These are phyloP conservation scores for Triticum dicoccoides DNA, from an alignment of 176 grass and related monocot species.

Conservation along the genomic window DNA sequence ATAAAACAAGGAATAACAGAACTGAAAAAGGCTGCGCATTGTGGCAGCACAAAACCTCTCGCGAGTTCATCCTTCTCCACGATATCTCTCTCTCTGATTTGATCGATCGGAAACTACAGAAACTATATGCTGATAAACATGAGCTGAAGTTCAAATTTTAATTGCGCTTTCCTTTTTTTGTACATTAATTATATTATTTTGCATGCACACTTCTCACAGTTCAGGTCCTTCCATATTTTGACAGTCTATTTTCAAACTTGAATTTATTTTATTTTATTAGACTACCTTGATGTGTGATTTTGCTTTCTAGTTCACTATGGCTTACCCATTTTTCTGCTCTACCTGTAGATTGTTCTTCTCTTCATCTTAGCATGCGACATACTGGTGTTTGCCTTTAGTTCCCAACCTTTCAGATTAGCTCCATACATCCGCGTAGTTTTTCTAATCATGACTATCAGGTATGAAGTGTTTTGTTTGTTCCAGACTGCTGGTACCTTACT, in stretches of 20 bases:
- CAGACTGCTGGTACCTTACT: conserved; percentile 28
- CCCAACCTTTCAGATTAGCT: conserved; percentile 79
- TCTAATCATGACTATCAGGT: conserved; percentile 84
- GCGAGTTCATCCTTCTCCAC: too few species aligned
- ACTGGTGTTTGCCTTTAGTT: conserved; percentile 56
- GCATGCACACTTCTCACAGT: not conserved
- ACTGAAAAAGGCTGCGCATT: too few species aligned
- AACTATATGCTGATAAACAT: not conserved
- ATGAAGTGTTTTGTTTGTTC: conserved; percentile 30
- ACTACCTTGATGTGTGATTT: conserved; percentile 1
- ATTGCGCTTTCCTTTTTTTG: not conserved
- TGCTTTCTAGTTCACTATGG: not conserved
- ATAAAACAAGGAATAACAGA: too few species aligned
- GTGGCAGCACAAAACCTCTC: too few species aligned
- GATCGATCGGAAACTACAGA: too few species aligned
- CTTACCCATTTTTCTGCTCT: conserved; percentile 34
- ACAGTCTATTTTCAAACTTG: not conserved
- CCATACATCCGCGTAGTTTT: conserved; percentile 86
- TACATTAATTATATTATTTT: conserved; percentile 20
- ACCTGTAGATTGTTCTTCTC: conserved; percentile 78
- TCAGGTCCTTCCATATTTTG: conserved; percentile 9
- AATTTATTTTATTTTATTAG: not conserved
- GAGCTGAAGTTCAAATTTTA: not conserved
- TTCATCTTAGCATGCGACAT: conserved; percentile 84
- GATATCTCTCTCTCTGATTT: too few species aligned